phyloP scores from a whole-genome alignment of 2,329 filamentous ascomycete species.

The Trichophyton schoenleinii region DNA sequence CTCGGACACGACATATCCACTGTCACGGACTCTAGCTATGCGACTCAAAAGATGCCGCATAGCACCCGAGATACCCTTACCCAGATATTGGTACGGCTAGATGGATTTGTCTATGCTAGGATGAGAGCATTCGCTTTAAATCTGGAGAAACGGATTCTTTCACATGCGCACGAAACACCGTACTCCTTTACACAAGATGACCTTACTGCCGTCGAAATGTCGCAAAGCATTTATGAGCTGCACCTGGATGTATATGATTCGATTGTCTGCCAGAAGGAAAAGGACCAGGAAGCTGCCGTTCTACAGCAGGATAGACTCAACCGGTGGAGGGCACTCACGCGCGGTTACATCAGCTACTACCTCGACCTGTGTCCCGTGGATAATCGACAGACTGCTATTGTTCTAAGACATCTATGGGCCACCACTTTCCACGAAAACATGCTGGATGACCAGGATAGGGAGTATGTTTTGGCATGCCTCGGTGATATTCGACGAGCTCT shows the following conservation, averaged over 20 bases:
- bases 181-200: conserved; percentile 24
- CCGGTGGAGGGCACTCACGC: conserved; percentile 48
- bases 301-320: conserved; percentile 47
- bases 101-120: conserved; percentile 40
- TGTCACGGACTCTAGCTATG: conserved; percentile 36
- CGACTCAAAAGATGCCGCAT: conserved; percentile 42
- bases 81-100: conserved; percentile 41
- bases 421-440: conserved; percentile 50
- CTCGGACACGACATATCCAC: conserved; percentile 6
- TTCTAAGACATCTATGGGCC: conserved; percentile 54
- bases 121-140: conserved; percentile 20
- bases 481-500: conserved; percentile 49
- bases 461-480: conserved; percentile 50
- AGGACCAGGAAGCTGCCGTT: conserved; percentile 39
- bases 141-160: conserved; percentile 21
- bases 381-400: conserved; percentile 32
- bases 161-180: conserved; percentile 9
- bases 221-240: conserved; percentile 52
- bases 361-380: conserved; percentile 21
- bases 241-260: conserved; percentile 53
- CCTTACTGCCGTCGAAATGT: conserved; percentile 37
- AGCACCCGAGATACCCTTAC: conserved; percentile 44
- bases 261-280: conserved; percentile 49
- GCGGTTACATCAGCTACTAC: conserved; percentile 39
- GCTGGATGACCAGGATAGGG: conserved; percentile 42